Base-by-base conservation (phyloP, 2,329 filamentous ascomycete species). In the Fusarium liriodendri region DNA sequence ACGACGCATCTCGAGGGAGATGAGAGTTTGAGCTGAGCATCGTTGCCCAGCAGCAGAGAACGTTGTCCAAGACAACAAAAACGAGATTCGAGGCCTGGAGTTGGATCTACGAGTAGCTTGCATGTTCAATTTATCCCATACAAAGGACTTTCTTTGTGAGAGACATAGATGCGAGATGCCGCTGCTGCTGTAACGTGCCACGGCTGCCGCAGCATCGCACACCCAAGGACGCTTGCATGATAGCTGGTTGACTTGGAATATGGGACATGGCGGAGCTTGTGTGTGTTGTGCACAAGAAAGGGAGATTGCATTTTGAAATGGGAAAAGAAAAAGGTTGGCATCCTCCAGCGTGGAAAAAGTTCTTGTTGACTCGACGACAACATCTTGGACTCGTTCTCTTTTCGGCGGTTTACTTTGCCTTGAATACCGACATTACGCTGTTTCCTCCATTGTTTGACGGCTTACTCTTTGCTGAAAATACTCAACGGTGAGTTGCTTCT, bases 171-270 rank as follows among this genome's bases (percentile, higher is more conserved):
- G 76, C 65, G 67, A 74, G 75, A 78, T 78, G 66, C 75, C 69
- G 73, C 72, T 74, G 68, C 63, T 42, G 72, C 64, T 57, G 66
- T 22, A 74, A 77, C 70, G 76, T 78, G 38, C 18, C 52, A 77
- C 76, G 42, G 45, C 42, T 59, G 25, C 47, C 52, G 59, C 50
- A 59, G 67, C 55, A 66, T 67, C 61, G 62, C 68, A 65, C 47
- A 69, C 63, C 42, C 29, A 62, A 66, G 60, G 35, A 62, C 55
- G 45, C 37, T 32, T 63, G 52, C 42, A 55, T 64, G 16, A 27
- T 45, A n/a, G 14, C 37, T 61, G 6, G 59, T 42, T 27, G 25
- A 54, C 52, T 37, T 64, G 35, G 61, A 63, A 32, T 29, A 72
- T 60, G 52, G 65, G 62, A 67, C 52, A 50, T 69, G 14, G 14